These are phyloP conservation scores for Fusarium multiceps DNA, from an alignment of 2,329 filamentous ascomycete genomes.

Conservation along the genomic window DNA sequence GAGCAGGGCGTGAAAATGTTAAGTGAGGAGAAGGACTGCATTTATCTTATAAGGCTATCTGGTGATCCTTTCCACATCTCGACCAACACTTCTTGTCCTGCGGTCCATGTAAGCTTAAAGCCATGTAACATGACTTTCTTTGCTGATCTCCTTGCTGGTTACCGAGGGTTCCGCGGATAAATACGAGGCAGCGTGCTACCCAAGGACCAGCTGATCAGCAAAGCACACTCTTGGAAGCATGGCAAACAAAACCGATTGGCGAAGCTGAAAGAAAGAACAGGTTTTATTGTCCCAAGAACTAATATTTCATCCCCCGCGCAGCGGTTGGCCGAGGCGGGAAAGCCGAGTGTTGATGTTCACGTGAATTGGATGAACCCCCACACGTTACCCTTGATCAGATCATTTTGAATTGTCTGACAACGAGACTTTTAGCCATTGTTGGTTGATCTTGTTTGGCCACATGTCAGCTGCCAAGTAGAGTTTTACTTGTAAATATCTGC, in stretches of 20 bases:
- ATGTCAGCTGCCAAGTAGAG: slow-evolving; percentile 4
- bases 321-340: slow-evolving; percentile 11
- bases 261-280: background rate
- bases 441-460: background rate
- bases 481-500: background rate
- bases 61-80: slow-evolving; percentile 3
- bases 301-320: slow-evolving; percentile 16
- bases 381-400: slow-evolving; percentile 17
- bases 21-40: background rate
- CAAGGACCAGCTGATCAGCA: slow-evolving; percentile 6
- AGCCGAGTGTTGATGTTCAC: slow-evolving; percentile 10
- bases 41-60: slow-evolving; percentile 8
- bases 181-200: background rate
- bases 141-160: background rate
- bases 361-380: slow-evolving; percentile 19
- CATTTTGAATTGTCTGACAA: slow-evolving; percentile 11
- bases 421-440: background rate
- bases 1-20: rapidly evolving
- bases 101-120: rapidly evolving
- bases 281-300: rapidly evolving
- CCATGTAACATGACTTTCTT: background rate
- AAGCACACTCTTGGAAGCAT: background rate
- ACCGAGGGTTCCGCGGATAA: background rate
- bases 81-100: background rate
- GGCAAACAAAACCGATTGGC: background rate